These are phyloP conservation scores for Vinca minor DNA, from an alignment of 257 asterid species.

Conservation along the genomic window DNA sequence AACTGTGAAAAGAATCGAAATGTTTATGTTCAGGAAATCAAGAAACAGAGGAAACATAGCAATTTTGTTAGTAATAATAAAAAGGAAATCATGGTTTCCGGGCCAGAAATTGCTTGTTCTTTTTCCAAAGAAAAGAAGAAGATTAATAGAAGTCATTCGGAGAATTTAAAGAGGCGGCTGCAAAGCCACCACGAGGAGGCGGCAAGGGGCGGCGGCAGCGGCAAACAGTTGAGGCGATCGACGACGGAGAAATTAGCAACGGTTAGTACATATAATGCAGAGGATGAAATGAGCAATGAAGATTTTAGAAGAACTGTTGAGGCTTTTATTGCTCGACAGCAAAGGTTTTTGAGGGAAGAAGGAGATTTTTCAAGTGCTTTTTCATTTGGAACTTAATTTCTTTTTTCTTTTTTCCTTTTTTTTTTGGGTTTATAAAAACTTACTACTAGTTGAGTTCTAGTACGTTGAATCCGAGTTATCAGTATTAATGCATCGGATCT, in stretches of 20 bases:
- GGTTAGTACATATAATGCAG: constrained; percentile 18
- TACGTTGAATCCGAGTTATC: too few relatives aligned
- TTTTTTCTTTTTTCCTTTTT: too few relatives aligned
- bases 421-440: too few relatives aligned
- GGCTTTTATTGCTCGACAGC: constrained; percentile 76
- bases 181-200: constrained; percentile 13
- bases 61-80: background rate
- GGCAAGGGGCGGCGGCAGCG: constrained; percentile 19
- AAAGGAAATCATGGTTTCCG: background rate
- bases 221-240: constrained; percentile 40
- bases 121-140: constrained; percentile 9
- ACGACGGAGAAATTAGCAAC: constrained; percentile 44
- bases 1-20: constrained; percentile 26
- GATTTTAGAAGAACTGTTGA: constrained; percentile 71
- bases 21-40: background rate
- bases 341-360: constrained; percentile 65
- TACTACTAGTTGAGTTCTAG: too few relatives aligned
- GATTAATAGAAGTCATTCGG: constrained; percentile 42
- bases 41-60: constrained; percentile 20
- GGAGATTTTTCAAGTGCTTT: constrained; percentile 23
- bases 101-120: too few relatives aligned
- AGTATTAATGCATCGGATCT: too few relatives aligned
- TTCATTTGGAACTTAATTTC: background rate
- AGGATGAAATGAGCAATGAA: constrained; percentile 66
- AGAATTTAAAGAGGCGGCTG: constrained; percentile 17